phyloP scores from a whole-genome alignment of 257 asterid genomes.

The Solanum sejunctum region DNA sequence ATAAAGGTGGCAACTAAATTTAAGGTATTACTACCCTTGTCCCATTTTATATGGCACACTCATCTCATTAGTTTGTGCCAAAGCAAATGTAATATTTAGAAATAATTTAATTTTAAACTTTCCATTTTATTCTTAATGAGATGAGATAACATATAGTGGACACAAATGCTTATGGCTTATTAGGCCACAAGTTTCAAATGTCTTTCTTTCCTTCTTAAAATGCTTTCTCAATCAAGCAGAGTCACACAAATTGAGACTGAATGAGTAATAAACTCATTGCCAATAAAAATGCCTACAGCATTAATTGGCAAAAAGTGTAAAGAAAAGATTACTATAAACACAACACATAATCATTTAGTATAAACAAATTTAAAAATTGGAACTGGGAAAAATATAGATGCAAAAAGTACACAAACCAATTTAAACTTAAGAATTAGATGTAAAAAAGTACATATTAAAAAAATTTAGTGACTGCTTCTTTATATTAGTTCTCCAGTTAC shows the following conservation, averaged over 20 bases:
- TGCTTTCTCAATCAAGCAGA: neutral
- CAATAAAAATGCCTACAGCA: neutral
- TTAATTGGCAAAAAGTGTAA: neutral
- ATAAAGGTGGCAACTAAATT: neutral
- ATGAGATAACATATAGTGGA: neutral
- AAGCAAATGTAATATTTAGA: neutral
- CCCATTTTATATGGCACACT: neutral
- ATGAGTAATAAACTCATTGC: neutral
- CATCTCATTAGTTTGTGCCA: neutral
- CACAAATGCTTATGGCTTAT: neutral
- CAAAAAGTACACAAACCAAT: neutral
- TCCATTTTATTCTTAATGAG: neutral
- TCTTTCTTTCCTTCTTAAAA: neutral
- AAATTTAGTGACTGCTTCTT: neutral
- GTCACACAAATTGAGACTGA: neutral
- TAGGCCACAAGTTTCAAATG: neutral
- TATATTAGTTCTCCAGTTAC: neutral
- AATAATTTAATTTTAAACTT: neutral
- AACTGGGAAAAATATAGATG: neutral
- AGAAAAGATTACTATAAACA: neutral
- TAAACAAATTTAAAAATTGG: neutral
- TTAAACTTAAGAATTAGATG: neutral
- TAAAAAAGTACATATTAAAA: neutral
- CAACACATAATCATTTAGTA: neutral
- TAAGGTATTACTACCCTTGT: neutral